A percentile compares a stretch with the other conserved stretches of the same genome.
phyloP scores from a whole-genome alignment of 2,329 filamentous ascomycete genomes.

The Madurella mycetomatis region DNA sequence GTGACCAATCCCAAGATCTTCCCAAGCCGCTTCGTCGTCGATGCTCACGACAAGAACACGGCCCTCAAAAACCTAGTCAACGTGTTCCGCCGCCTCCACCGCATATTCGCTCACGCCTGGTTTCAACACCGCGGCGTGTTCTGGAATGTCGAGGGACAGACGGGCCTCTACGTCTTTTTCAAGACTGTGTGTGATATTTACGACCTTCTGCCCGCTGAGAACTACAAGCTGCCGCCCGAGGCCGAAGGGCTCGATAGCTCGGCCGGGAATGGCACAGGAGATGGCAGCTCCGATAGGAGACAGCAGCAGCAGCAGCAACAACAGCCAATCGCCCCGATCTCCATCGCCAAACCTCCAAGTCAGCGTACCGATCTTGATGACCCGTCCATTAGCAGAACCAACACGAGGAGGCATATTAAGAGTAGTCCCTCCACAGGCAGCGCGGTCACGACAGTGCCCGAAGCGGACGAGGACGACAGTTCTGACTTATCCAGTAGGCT shows the following conservation, averaged over 20 bases:
- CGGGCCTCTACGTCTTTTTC: constrained; percentile 94
- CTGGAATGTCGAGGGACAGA: constrained; percentile 85
- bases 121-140: constrained; percentile 95
- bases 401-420: constrained; percentile 75
- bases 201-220: constrained; percentile 83
- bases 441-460: constrained; percentile 74
- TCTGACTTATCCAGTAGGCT: constrained; percentile 44
- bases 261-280: constrained; percentile 17
- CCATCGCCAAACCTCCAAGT: constrained; percentile 22
- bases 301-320: constrained; percentile 15
- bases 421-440: constrained; percentile 77
- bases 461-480: constrained; percentile 72
- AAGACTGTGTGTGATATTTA: constrained; percentile 95
- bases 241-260: constrained; percentile 71
- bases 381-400: constrained; percentile 54
- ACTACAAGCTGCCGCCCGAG: constrained; percentile 91
- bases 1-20: constrained; percentile 95
- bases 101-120: constrained; percentile 98
- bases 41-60: constrained; percentile 55
- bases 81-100: constrained; percentile 88
- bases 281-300: constrained; percentile 9
- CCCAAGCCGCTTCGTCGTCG: constrained; percentile 70
- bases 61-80: constrained; percentile 85
- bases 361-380: constrained; percentile 42
- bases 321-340: constrained; percentile 9